Evolutionary conservation across 2,329 filamentous ascomycete genomes (phyloP).

Genomic region (Aaosphaeria arxii): DNA sequence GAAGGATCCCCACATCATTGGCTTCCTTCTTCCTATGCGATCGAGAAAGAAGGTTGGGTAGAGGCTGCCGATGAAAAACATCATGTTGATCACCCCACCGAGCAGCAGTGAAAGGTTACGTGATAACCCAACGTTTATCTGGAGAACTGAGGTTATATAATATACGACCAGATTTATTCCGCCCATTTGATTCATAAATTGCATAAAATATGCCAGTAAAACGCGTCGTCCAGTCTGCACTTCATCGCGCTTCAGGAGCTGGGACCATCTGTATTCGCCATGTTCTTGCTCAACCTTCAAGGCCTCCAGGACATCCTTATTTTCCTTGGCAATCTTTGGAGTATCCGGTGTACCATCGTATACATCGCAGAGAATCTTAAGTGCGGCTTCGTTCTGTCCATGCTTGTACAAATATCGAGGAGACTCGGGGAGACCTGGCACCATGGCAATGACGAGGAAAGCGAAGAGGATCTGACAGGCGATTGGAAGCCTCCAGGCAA

Average conservation of each 20-base stretch:
- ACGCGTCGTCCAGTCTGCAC: constrained; percentile 45
- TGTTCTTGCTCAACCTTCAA: constrained; percentile 35
- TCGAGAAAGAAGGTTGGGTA: constrained; percentile 10
- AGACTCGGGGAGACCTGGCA: constrained; percentile 45
- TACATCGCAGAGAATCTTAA: constrained; percentile 41
- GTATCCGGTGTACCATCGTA: constrained; percentile 41
- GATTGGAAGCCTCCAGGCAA: constrained; percentile 47
- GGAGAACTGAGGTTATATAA: constrained; percentile 26
- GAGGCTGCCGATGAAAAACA: constrained; percentile 37
- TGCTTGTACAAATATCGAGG: constrained; percentile 45
- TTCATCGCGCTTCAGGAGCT: constrained; percentile 44
- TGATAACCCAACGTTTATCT: constrained; percentile 30
- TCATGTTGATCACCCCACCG: constrained; percentile 37
- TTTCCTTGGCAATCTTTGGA: constrained; percentile 19
- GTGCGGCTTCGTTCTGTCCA: constrained; percentile 43
- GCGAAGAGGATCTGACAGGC: constrained; percentile 48
- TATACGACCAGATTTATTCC: constrained; percentile 49
- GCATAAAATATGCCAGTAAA: constrained; percentile 36
- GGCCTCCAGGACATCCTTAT: constrained; percentile 7
- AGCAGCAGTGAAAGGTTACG: constrained; percentile 31
- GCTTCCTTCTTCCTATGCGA: constrained; percentile 39
- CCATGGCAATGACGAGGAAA: constrained; percentile 36
- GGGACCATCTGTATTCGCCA: constrained; percentile 37
- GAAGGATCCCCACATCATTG: constrained; percentile 44
- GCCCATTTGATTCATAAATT: constrained; percentile 38